phyloP scores from a whole-genome alignment of 345 rosid genomes.

The Corymbia maculata region DNA sequence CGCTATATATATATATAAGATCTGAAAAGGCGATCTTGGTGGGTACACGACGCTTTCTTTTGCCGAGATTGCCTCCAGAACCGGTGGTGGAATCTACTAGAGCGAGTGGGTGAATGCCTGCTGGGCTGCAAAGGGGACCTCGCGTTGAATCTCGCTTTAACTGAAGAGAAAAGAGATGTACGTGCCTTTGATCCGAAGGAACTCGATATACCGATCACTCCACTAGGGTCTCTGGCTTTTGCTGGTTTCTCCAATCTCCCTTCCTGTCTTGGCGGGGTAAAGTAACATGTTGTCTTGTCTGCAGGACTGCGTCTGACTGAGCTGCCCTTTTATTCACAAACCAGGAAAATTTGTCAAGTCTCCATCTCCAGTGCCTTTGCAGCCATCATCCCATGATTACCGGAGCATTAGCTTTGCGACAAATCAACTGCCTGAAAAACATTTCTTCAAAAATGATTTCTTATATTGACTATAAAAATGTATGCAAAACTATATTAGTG shows the following conservation, averaged over 20 bases:
- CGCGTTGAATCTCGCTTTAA: not conserved
- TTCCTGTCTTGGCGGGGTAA: not conserved
- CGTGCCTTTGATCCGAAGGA: not conserved
- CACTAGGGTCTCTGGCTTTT: not conserved
- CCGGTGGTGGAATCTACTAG: not conserved
- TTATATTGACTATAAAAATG: not conserved
- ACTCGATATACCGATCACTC: not conserved
- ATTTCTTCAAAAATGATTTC: not conserved
- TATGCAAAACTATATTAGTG: not conserved
- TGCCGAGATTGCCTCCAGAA: not conserved
- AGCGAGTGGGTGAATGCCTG: not conserved
- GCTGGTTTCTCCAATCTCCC: not conserved
- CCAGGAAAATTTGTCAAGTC: not conserved
- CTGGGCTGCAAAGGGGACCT: not conserved
- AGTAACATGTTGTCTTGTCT: not conserved
- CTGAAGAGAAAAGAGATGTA: not conserved
- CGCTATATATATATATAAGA: not conserved
- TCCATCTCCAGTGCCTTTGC: not conserved
- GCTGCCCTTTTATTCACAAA: not conserved
- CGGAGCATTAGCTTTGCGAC: not conserved
- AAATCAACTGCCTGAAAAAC: not conserved
- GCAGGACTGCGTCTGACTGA: not conserved
- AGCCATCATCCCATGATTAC: not conserved
- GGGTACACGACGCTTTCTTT: not conserved
- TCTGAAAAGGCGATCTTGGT: not conserved